phyloP scores from a whole-genome alignment of 805 yeast species.

The Lipomyces yamadae region DNA sequence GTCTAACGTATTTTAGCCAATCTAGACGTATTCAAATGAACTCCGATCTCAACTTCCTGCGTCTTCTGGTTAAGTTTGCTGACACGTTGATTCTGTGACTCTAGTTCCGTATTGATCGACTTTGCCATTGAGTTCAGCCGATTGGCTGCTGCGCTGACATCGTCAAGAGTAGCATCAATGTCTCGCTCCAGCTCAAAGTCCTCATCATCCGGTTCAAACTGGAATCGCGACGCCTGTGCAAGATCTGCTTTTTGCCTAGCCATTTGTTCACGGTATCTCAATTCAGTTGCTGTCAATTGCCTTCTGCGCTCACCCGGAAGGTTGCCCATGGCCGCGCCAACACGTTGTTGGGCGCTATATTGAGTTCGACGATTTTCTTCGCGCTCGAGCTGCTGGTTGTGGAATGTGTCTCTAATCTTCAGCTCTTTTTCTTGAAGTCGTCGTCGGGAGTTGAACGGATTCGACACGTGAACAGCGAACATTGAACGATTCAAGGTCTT shows the following conservation, averaged over 20 bases:
- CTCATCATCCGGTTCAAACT: conserved; percentile 87
- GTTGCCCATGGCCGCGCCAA: conserved; percentile 54
- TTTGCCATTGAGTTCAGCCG: conserved; percentile 75
- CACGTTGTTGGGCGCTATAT: conserved; percentile 68
- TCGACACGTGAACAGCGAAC: conserved; percentile 76
- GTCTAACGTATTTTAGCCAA: conserved; percentile 58
- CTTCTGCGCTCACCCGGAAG: conserved; percentile 36
- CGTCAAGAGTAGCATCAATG: conserved; percentile 80
- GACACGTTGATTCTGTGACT: conserved; percentile 74
- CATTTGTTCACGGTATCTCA: conserved; percentile 43
- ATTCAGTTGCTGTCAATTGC: conserved; percentile 32
- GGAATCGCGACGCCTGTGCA: conserved; percentile 67
- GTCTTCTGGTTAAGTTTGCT: conserved; percentile 81
- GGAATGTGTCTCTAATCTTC: conserved; percentile 62
- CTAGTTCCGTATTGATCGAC: conserved; percentile 76
- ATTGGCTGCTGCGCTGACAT: conserved; percentile 68
- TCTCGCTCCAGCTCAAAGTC: conserved; percentile 93
- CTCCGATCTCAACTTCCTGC: conserved; percentile 79
- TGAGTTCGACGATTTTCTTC: conserved; percentile 65
- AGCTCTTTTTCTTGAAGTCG: conserved; percentile 76
- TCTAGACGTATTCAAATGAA: conserved; percentile 75
- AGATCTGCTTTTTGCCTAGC: conserved; percentile 59
- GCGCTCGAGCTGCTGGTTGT: conserved; percentile 63
- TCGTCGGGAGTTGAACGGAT: conserved; percentile 86
- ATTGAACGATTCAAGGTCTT: conserved; percentile 79